Evolutionary conservation across 1,284 basidiomycete species (phyloP), one percentile per base, ranked within the genome.

Genomic region (Apiotrichum porosum): DNA sequence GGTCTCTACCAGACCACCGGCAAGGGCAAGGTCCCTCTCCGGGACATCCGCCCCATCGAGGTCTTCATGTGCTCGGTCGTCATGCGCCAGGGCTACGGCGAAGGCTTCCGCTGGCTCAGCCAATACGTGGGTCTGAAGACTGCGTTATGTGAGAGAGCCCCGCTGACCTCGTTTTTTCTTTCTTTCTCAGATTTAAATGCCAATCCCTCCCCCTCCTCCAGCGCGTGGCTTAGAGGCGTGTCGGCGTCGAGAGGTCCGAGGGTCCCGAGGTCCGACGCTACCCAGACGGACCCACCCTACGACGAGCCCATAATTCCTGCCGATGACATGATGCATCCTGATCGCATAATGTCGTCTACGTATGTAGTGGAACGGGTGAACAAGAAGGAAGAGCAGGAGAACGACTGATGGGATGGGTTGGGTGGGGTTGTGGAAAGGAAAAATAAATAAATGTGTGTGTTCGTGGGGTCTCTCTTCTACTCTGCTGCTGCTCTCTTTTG

Each of bases 31-130:
- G 88, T 97, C 34, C 93, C 92, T 54, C 83, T 98, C 63, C 87
- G 81, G 65, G 94, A 97, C 75, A 97, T 98, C 64, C 84, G 95
- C 57, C 94, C 95, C 28, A 97, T 98, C 74, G 95, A 99, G 75
- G 83, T 98, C 66, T 99, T 97, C 83, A 99, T 99, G 95, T 97
- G 93, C 79, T 98, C 95, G 15, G 94, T 99, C 52, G 94, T 99
- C 50, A 92, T 95, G 82, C 83, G 94, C 72, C 93, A 97, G 74
- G 94, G 94, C 52, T 98, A 98, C 74, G 94, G 93, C 55, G 95
- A 98, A 77, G 94, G 88, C 58, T 97, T 98, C 88, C 83, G 93
- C 62, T 98, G 94, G 94, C 71, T 98, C 61, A 94, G 90, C 58
- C 93, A 97, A 89, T 97, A 97, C 78, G 83, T 87, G 70, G 65